These are phyloP conservation scores for Grosmannia serpens DNA, from an alignment of 2,329 filamentous ascomycete species.

Conservation along the genomic window DNA sequence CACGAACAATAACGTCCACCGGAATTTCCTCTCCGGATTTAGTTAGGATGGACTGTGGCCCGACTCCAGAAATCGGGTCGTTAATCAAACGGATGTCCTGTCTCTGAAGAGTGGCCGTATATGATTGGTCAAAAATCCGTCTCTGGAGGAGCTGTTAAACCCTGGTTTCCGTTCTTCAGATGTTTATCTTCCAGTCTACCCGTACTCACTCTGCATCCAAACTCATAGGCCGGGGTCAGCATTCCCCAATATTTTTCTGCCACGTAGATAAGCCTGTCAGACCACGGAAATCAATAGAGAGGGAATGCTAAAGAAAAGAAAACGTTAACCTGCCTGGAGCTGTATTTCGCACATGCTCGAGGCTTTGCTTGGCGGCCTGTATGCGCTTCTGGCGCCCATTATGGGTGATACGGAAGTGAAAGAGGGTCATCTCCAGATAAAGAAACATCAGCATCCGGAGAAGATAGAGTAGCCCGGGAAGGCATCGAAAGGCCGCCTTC, in stretches of 20 bases:
- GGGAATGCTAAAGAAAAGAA: neutral
- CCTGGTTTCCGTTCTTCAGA: too few relatives aligned
- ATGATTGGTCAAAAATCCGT: neutral
- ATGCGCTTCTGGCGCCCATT: neutral
- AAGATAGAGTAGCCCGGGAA: neutral
- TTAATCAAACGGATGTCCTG: neutral
- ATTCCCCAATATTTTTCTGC: neutral
- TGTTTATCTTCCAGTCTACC: neutral
- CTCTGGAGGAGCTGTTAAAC: neutral
- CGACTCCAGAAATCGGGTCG: neutral
- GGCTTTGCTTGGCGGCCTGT: neutral
- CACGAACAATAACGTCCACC: neutral
- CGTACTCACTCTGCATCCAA: neutral
- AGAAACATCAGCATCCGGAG: neutral
- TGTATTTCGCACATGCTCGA: neutral
- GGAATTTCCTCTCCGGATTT: neutral
- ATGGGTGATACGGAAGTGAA: neutral
- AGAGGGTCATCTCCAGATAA: neutral
- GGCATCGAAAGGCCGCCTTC: neutral
- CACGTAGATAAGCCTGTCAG: neutral
- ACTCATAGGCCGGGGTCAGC: neutral
- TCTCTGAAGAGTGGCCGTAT: neutral
- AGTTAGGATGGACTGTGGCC: neutral
- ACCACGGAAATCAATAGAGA: neutral
- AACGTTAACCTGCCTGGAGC: neutral